Conservation (phyloP, 352 stramenopile species). For the Phytopythium cucurbitacearum region DNA sequence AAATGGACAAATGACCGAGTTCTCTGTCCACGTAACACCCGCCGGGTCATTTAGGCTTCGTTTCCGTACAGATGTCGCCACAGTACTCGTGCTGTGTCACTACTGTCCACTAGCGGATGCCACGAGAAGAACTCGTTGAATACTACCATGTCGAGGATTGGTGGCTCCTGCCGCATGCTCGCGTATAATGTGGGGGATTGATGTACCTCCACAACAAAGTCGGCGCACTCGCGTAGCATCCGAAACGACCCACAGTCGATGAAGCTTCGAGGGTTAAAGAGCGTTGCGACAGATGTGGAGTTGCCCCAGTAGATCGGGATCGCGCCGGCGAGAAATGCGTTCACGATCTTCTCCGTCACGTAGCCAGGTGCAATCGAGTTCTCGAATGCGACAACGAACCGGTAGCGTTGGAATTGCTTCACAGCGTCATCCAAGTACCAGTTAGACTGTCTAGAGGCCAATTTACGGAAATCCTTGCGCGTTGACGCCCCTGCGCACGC, state of each 20-base stretch:
- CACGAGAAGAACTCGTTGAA: conserved; percentile 39
- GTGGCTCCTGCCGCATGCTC: conserved; percentile 21
- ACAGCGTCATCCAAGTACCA: conserved; percentile 43
- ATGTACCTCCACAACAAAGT: conserved; percentile 34
- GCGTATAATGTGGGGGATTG: conserved; percentile 25
- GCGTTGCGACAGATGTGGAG: conserved; percentile 18
- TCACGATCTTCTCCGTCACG: conserved; percentile 64
- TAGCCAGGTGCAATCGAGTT: conserved; percentile 40
- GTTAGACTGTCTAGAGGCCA: conserved; percentile 4
- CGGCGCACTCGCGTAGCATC: conserved; percentile 29
- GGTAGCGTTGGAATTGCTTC: conserved; percentile 29
- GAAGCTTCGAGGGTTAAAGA: conserved; percentile 51
- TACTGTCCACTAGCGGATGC: conserved; percentile 29
- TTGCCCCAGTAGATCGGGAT: conserved; percentile 60
- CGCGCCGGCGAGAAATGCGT: conserved; percentile 48
- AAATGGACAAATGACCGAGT: too few species aligned
- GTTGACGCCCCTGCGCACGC: conserved; percentile 21
- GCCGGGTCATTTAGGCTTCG: too few species aligned
- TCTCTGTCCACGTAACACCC: too few species aligned
- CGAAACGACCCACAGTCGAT: conserved; percentile 47
- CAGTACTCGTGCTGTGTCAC: not conserved
- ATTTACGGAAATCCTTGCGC: conserved; percentile 1
- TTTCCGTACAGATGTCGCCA: not conserved
- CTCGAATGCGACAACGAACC: conserved; percentile 73
- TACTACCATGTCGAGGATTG: conserved; percentile 21